Evolutionary conservation across 2,329 filamentous ascomycete genomes (phyloP).

Genomic region (Keithomyces neogunnii): DNA sequence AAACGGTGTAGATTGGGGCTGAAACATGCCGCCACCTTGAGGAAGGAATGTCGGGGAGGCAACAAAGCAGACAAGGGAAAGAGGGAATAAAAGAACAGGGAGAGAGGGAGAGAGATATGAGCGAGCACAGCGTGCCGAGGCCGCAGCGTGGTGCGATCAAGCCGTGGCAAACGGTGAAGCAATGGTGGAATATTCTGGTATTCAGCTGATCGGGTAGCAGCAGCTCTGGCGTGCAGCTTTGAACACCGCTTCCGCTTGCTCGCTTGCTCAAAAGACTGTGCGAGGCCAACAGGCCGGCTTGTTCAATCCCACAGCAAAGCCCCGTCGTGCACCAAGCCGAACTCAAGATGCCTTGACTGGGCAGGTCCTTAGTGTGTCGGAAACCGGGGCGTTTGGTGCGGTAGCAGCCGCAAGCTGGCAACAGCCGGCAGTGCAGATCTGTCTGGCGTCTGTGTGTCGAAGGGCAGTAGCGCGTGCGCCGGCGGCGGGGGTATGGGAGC

Average conservation of each 20-base stretch:
- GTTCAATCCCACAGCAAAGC: background rate
- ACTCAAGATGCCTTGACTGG: background rate
- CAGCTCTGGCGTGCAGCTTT: background rate
- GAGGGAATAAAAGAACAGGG: background rate
- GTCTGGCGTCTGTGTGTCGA: background rate
- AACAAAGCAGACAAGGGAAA: background rate
- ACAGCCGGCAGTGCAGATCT: background rate
- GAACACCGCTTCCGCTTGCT: background rate
- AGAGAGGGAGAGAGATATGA: no score
- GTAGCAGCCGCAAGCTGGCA: constrained; percentile 7
- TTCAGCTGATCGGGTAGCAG: constrained; percentile 4
- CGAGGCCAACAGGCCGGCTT: background rate
- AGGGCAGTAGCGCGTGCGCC: background rate
- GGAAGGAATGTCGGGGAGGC: background rate
- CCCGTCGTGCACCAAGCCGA: background rate
- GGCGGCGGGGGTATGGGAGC: background rate
- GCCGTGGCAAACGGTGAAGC: no score
- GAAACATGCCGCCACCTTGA: constrained; percentile 38
- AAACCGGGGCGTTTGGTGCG: constrained; percentile 5
- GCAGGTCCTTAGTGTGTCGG: background rate
- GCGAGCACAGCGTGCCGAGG: no score
- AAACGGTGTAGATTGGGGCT: constrained; percentile 43
- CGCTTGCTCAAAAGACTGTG: constrained; percentile 3
- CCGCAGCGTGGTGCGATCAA: background rate
- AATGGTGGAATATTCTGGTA: background rate